Evolutionary conservation across 176 grass and related monocot species (phyloP).

Genomic region (Zizania latifolia): DNA sequence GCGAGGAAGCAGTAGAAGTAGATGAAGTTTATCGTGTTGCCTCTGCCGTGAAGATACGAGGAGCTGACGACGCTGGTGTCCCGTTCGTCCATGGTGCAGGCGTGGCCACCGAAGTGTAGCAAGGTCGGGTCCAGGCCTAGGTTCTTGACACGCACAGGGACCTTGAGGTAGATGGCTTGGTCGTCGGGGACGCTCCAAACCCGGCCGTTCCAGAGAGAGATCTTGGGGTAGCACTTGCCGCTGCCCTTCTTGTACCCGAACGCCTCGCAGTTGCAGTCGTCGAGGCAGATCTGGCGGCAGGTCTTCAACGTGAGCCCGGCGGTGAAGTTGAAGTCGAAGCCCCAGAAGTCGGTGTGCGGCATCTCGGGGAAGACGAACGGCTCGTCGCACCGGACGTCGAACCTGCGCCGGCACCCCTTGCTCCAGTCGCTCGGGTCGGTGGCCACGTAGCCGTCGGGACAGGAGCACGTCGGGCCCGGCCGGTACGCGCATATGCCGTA

Average conservation of each 20-base stretch:
- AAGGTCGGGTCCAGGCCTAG: not conserved
- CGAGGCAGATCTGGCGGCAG: slow-evolving; percentile 46
- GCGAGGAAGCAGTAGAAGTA: slow-evolving; percentile 56
- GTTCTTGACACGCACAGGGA: not conserved
- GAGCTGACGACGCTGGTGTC: not conserved
- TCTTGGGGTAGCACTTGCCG: slow-evolving; percentile 62
- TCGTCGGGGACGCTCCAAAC: not conserved
- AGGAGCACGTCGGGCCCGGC: slow-evolving; percentile 29
- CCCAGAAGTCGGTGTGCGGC: slow-evolving; percentile 36
- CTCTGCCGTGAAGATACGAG: not conserved
- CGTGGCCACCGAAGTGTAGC: not conserved
- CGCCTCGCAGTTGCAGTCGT: slow-evolving; percentile 59
- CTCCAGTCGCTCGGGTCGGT: slow-evolving; percentile 51
- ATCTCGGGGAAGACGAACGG: slow-evolving; percentile 31
- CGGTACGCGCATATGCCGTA: slow-evolving; percentile 48
- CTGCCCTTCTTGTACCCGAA: slow-evolving; percentile 40
- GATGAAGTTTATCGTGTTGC: slow-evolving; percentile 24
- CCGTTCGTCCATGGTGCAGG: slow-evolving; percentile 20
- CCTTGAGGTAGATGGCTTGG: slow-evolving; percentile 48
- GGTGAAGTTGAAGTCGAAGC: slow-evolving; percentile 55
- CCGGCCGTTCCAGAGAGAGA: slow-evolving; percentile 42
- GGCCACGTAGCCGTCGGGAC: slow-evolving; percentile 41
- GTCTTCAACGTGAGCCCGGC: not conserved
- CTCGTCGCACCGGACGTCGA: slow-evolving; percentile 31
- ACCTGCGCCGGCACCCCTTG: slow-evolving; percentile 49